Evolutionary conservation across 805 yeast genomes (phyloP).

Genomic region (Metschnikowia colocasiae): DNA sequence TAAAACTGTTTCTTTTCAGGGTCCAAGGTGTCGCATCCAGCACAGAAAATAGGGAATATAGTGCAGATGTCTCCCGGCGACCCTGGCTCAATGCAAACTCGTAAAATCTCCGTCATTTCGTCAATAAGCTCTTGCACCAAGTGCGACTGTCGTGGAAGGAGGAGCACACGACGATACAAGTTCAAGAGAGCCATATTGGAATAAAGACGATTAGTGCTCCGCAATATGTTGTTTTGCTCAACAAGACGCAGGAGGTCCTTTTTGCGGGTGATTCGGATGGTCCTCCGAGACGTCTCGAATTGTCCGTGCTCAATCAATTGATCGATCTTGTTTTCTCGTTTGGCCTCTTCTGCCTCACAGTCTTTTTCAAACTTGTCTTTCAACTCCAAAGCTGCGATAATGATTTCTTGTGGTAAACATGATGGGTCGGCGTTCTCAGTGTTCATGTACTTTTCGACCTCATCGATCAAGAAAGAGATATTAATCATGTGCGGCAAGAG

Average conservation of each 20-base stretch:
- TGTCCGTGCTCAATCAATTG: conserved; percentile 14
- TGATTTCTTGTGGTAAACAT: conserved; percentile 23
- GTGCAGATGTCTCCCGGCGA: conserved; percentile 54
- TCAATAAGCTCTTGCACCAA: conserved; percentile 47
- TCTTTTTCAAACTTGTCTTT: conserved; percentile 12
- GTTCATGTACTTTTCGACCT: conserved; percentile 22
- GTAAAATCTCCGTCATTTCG: conserved; percentile 36
- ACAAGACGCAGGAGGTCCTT: conserved; percentile 21
- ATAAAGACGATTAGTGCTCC: conserved; percentile 51
- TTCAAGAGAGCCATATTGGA: conserved; percentile 53
- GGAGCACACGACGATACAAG: conserved; percentile 52
- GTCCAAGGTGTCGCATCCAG: conserved; percentile 55
- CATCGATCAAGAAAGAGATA: conserved; percentile 35
- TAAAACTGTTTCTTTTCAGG: conserved; percentile 33
- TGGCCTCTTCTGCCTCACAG: conserved; percentile 16
- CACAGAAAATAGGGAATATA: conserved; percentile 52
- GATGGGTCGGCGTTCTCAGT: conserved; percentile 9
- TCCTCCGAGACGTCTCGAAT: background rate
- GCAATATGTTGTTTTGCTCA: conserved; percentile 31
- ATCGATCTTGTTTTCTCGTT: conserved; percentile 13
- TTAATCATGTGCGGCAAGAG: conserved; percentile 57
- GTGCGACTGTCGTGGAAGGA: conserved; percentile 42
- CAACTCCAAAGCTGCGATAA: conserved; percentile 38
- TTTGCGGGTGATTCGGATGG: background rate
- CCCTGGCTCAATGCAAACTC: conserved; percentile 39